Conservation (phyloP, 1,284 basidiomycete species). For the Apiotrichum brassicae region DNA sequence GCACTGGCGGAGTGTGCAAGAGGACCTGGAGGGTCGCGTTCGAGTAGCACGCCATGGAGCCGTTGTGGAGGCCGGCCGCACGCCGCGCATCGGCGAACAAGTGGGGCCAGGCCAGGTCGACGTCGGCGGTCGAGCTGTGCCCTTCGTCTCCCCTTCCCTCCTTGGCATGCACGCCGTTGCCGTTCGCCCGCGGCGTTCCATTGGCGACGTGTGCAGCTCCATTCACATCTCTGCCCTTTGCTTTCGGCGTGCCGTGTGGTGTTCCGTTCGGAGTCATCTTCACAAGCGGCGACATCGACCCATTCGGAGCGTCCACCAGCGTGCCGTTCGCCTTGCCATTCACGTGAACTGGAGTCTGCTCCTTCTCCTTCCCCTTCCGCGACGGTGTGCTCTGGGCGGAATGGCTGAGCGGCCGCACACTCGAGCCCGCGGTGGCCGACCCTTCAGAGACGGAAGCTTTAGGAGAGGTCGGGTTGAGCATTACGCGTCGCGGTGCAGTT, state of each 20-base stretch:
- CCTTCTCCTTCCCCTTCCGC: constrained; percentile 12
- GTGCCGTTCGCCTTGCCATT: background rate
- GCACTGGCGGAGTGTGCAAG: constrained; percentile 84
- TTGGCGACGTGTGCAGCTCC: too few species aligned
- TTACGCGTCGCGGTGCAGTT: too few species aligned
- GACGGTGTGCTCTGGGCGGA: too few species aligned
- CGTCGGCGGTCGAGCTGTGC: background rate
- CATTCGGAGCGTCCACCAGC: background rate
- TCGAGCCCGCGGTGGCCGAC: too few species aligned
- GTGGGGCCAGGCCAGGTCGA: constrained; percentile 33
- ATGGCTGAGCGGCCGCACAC: too few species aligned
- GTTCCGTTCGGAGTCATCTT: background rate
- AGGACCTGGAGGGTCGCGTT: constrained; percentile 94
- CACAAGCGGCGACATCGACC: too few species aligned
- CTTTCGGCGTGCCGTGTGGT: constrained; percentile 3
- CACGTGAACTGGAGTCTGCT: background rate
- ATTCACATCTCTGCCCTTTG: background rate
- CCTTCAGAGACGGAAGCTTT: too few species aligned
- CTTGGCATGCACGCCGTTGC: too few species aligned
- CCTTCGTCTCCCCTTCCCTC: too few species aligned
- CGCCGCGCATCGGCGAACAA: constrained; percentile 13
- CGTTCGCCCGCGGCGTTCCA: too few species aligned
- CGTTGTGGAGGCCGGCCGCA: constrained; percentile 68
- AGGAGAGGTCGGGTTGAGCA: too few species aligned
- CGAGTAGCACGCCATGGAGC: constrained; percentile 95